These are phyloP conservation scores for Nymphaea colorata DNA, from an alignment of 164 flowering plant species.

Conservation along the genomic window DNA sequence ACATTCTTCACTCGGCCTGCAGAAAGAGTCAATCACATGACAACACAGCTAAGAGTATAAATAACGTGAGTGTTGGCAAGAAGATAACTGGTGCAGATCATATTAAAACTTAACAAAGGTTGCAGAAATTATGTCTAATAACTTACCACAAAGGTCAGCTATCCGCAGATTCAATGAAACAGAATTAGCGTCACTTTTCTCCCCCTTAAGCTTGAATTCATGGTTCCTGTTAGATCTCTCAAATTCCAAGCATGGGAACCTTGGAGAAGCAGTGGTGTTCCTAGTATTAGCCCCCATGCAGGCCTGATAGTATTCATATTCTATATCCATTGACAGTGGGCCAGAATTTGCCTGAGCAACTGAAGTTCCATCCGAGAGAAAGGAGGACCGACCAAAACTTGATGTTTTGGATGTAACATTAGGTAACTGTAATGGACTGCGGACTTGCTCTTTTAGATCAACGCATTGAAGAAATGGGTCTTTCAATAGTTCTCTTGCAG, in stretches of 20 bases:
- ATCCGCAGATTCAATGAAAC: conserved; percentile 44
- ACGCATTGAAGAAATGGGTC: conserved; percentile 48
- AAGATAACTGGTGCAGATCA: background rate
- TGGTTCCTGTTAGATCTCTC: conserved; percentile 25
- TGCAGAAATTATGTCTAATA: background rate
- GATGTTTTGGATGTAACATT: conserved; percentile 6
- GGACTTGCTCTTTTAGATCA: conserved; percentile 15
- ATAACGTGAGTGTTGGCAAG: no score
- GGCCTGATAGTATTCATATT: conserved; percentile 22
- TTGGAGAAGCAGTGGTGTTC: conserved; percentile 16
- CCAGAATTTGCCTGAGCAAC: conserved; percentile 9
- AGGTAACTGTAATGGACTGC: conserved; percentile 15
- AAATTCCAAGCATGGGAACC: conserved; percentile 21
- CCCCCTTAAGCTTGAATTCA: conserved; percentile 44
- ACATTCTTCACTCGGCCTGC: conserved; percentile 50
- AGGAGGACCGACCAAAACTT: conserved; percentile 1
- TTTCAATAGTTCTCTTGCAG: conserved; percentile 56
- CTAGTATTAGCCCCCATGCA: conserved; percentile 11
- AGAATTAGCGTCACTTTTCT: conserved; percentile 30
- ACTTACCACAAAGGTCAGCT: conserved; percentile 36
- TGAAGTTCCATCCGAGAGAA: background rate
- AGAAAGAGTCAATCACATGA: background rate
- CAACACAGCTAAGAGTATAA: background rate
- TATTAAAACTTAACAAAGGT: no score
- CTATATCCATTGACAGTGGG: conserved; percentile 45